Evolutionary conservation across 768 basidiomycete species (phyloP).

Genomic region (Tylopilus sp.): DNA sequence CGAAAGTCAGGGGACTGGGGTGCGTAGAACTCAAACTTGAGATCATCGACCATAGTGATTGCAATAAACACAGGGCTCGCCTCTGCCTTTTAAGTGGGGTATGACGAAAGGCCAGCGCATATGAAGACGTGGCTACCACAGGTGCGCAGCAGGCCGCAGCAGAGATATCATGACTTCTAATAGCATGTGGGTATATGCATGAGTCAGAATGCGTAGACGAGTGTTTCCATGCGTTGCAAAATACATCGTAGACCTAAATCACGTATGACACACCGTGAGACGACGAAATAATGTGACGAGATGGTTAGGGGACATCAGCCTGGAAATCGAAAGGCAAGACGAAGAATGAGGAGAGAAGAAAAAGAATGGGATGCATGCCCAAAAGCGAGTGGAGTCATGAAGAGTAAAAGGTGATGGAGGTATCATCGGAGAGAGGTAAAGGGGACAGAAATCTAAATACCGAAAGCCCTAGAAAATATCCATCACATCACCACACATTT

Average conservation of each 20-base stretch:
- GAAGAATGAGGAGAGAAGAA: slow-evolving; percentile 1
- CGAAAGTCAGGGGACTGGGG: slow-evolving; percentile 51
- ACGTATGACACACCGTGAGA: slow-evolving; percentile 39
- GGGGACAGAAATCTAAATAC: slow-evolving; percentile 62
- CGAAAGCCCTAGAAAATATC: slow-evolving; percentile 56
- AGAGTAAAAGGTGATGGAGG: slow-evolving; percentile 45
- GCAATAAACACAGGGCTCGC: background rate
- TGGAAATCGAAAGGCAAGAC: slow-evolving; percentile 23
- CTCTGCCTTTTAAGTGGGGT: slow-evolving; percentile 6
- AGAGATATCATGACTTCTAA: background rate
- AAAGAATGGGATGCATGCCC: slow-evolving; percentile 24
- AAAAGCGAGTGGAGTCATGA: slow-evolving; percentile 24
- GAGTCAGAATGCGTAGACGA: slow-evolving; percentile 15
- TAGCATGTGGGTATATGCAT: background rate
- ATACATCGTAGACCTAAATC: slow-evolving; percentile 39
- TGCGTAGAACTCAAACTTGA: slow-evolving; percentile 35
- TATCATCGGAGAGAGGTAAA: slow-evolving; percentile 81
- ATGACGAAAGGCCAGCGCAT: slow-evolving; percentile 5
- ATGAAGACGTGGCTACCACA: slow-evolving; percentile 21
- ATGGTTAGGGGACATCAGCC: slow-evolving; percentile 31
- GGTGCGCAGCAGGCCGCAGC: slow-evolving; percentile 11
- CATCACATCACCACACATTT: slow-evolving; percentile 82
- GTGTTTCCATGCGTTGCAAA: slow-evolving; percentile 36
- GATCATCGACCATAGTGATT: slow-evolving; percentile 10
- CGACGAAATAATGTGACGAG: slow-evolving; percentile 31